phyloP scores from a whole-genome alignment of 768 basidiomycete genomes.

The Albatrellus ellisii region DNA sequence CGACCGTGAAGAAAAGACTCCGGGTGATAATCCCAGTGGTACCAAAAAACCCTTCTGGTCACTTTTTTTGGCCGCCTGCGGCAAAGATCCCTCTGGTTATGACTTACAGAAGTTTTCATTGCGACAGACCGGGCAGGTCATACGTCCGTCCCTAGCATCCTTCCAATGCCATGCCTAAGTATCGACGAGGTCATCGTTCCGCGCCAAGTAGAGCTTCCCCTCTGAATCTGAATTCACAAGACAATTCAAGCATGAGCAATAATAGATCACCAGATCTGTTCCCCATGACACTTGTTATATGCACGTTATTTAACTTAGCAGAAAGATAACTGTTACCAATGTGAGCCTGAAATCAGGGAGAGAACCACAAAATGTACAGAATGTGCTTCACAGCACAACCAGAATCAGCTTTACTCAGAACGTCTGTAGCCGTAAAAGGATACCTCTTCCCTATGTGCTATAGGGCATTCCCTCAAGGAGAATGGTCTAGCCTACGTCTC shows the following conservation, averaged over 20 bases:
- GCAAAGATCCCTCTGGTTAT: too few relatives aligned
- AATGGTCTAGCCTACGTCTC: conserved; percentile 42
- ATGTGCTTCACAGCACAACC: conserved; percentile 25
- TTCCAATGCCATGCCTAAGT: conserved; percentile 50
- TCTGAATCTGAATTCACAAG: conserved; percentile 40
- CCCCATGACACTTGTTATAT: neutral
- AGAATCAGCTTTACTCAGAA: neutral
- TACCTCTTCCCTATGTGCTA: conserved; percentile 47
- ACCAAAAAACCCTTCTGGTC: too few relatives aligned
- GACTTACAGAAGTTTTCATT: too few relatives aligned
- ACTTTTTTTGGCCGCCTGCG: too few relatives aligned
- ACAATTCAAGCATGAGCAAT: conserved; percentile 38
- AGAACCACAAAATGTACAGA: conserved; percentile 19
- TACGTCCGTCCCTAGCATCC: conserved; percentile 46
- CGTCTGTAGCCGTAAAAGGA: conserved; percentile 2
- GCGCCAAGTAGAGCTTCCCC: conserved; percentile 45
- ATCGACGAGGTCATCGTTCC: conserved; percentile 43
- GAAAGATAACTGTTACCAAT: conserved; percentile 34
- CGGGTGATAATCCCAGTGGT: too few relatives aligned
- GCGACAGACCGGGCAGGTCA: too few relatives aligned
- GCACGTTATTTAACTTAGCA: conserved; percentile 37
- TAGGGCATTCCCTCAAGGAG: conserved; percentile 42
- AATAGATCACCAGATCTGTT: neutral
- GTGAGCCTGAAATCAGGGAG: conserved; percentile 9
- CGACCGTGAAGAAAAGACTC: too few relatives aligned